A percentile compares a stretch with the other conserved stretches of the same genome.
These are phyloP conservation scores for Pleurotus pulmonarius DNA, from an alignment of 768 basidiomycete species.

Conservation along the genomic window DNA sequence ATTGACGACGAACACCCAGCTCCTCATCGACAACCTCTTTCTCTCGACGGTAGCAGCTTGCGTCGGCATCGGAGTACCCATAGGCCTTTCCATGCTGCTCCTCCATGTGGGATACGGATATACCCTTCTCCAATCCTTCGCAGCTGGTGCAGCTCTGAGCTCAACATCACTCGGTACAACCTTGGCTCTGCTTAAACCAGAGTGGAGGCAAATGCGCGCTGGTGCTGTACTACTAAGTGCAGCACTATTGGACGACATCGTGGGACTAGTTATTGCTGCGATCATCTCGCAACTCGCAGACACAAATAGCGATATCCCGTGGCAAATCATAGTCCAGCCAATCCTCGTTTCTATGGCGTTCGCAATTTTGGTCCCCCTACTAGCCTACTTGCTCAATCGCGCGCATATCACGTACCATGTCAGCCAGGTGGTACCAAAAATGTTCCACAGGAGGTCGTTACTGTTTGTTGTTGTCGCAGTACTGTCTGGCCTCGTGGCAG, in stretches of 20 bases:
- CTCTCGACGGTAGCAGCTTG: slow-evolving; percentile 47
- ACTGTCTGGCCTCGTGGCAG: slow-evolving; percentile 43
- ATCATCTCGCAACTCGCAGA: slow-evolving; percentile 42
- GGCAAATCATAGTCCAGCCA: slow-evolving; percentile 44
- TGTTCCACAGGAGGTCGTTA: slow-evolving; percentile 14
- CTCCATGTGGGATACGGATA: slow-evolving; percentile 39
- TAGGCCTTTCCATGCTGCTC: slow-evolving; percentile 44
- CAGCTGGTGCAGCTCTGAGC: slow-evolving; percentile 57
- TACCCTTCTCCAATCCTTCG: slow-evolving; percentile 44
- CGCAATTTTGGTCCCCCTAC: slow-evolving; percentile 32
- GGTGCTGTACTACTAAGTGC: slow-evolving; percentile 59
- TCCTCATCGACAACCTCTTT: slow-evolving; percentile 41
- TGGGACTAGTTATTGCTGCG: slow-evolving; percentile 56
- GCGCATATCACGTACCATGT: neutral
- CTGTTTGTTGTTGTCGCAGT: slow-evolving; percentile 33
- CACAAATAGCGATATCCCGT: slow-evolving; percentile 15
- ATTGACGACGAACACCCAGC: slow-evolving; percentile 42
- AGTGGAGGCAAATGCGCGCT: slow-evolving; percentile 43
- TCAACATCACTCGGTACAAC: slow-evolving; percentile 69
- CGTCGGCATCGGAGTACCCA: slow-evolving; percentile 48
- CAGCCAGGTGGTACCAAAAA: neutral
- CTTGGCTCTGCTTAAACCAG: slow-evolving; percentile 50
- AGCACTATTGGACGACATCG: slow-evolving; percentile 63
- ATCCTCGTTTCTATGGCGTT: slow-evolving; percentile 54
- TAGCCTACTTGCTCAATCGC: slow-evolving; percentile 20